These are phyloP conservation scores for Astrothelium macrocarpum DNA, from an alignment of 495 filamentous ascomycete species.

Conservation along the genomic window DNA sequence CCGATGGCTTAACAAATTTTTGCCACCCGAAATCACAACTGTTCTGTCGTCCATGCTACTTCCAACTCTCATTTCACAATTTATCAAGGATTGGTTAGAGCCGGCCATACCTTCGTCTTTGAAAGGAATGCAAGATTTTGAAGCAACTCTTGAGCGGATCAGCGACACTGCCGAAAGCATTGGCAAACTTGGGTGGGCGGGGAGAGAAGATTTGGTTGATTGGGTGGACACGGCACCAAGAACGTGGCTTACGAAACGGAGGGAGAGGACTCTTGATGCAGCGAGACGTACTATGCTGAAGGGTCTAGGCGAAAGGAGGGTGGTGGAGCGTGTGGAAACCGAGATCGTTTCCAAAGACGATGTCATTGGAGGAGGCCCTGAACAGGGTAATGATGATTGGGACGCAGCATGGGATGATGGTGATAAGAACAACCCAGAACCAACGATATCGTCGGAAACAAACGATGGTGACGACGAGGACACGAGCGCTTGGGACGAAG, in stretches of 20 bases:
- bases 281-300: conserved; percentile 58
- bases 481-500: conserved; percentile 58
- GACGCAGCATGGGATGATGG: conserved; percentile 59
- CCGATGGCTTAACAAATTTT: conserved; percentile 50
- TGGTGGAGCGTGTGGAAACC: conserved; percentile 77
- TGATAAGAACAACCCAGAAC: conserved; percentile 32
- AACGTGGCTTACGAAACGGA: conserved; percentile 78
- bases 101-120: conserved; percentile 65
- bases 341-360: conserved; percentile 62
- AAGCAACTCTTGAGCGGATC: conserved; percentile 51
- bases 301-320: conserved; percentile 51
- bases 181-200: conserved; percentile 54
- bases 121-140: conserved; percentile 57
- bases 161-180: conserved; percentile 53
- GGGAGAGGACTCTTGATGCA: conserved; percentile 62
- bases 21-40: conserved; percentile 54
- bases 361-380: conserved; percentile 47
- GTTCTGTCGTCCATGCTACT: conserved; percentile 59
- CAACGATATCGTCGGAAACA: not conserved
- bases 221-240: conserved; percentile 73
- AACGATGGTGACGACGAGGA: conserved; percentile 49
- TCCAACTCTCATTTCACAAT: conserved; percentile 50
- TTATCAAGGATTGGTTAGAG: conserved; percentile 65
- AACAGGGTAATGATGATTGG: conserved; percentile 55
- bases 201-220: conserved; percentile 57